A percentile compares a stretch with the other conserved stretches of the same genome.
Conservation (phyloP, 2,329 filamentous ascomycete species). For the Nothophaeocryptopus gaeumannii region DNA sequence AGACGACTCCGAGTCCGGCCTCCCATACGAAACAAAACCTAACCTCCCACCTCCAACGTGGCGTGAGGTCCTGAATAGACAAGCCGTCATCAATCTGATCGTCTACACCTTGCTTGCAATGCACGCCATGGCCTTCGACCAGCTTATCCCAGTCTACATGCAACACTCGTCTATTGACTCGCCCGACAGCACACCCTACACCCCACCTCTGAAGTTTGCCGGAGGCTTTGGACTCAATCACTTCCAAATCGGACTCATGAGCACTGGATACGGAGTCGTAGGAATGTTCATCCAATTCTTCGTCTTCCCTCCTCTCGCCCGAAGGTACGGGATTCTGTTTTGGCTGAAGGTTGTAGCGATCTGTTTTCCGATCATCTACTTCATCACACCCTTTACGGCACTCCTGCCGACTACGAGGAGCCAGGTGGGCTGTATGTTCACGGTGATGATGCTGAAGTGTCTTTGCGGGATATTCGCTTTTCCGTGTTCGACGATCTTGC, state of each 20-base stretch:
- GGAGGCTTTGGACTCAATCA: conserved; percentile 72
- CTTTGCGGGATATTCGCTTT: conserved; percentile 79
- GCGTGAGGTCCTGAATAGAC: conserved; percentile 67
- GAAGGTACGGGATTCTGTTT: conserved; percentile 67
- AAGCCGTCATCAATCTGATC: conserved; percentile 71
- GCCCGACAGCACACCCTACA: conserved; percentile 42
- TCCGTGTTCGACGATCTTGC: conserved; percentile 81
- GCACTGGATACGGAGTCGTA: conserved; percentile 75
- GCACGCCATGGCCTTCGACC: conserved; percentile 27
- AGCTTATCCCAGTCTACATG: conserved; percentile 74
- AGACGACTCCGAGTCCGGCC: conserved; percentile 23
- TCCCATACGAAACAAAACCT: conserved; percentile 17
- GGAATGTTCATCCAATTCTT: conserved; percentile 84
- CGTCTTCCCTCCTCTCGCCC: conserved; percentile 73
- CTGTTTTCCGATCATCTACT: conserved; percentile 70
- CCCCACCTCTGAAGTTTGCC: conserved; percentile 70
- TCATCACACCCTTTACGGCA: conserved; percentile 77
- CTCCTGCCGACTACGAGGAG: conserved; percentile 52
- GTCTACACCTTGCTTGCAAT: conserved; percentile 68
- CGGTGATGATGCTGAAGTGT: conserved; percentile 70
- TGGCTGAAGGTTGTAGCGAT: conserved; percentile 69
- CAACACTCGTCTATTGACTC: conserved; percentile 59
- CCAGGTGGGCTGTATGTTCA: conserved; percentile 61
- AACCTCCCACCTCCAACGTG: conserved; percentile 43
- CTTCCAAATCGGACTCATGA: conserved; percentile 76